Evolutionary conservation across 73 alveolate species (phyloP).

Genomic region (Tetrahymena borealis): DNA sequence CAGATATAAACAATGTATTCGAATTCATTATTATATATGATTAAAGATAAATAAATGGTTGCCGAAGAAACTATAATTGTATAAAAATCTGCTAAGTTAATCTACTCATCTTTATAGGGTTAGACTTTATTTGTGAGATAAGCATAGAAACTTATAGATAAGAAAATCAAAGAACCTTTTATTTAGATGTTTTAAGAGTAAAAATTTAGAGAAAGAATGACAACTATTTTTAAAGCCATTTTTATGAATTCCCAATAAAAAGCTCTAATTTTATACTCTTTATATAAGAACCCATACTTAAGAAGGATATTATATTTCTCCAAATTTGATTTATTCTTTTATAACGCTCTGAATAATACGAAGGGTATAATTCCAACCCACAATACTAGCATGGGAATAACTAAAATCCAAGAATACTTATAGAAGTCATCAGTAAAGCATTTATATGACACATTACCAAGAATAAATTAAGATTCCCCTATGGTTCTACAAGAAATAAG

Average conservation of each 20-base stretch:
- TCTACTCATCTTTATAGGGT: background rate
- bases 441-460: background rate
- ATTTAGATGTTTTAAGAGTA: background rate
- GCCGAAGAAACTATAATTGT: background rate
- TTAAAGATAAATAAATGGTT: too few species aligned
- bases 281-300: slow-evolving; percentile 15
- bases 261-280: slow-evolving; percentile 9
- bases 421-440: slow-evolving; percentile 11
- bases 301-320: background rate
- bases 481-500: slow-evolving; percentile 8
- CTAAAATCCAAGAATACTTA: background rate
- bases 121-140: background rate
- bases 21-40: too few species aligned
- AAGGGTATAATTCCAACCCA: slow-evolving; percentile 19
- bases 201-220: background rate
- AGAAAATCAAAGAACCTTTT: background rate
- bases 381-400: background rate
- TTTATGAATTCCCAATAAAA: slow-evolving; percentile 31
- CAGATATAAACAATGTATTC: too few species aligned
- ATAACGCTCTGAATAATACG: background rate
- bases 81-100: background rate
- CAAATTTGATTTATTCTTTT: background rate
- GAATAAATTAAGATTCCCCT: background rate
- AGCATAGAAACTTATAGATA: background rate
- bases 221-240: background rate